These are phyloP conservation scores for Umbelopsis vinacea DNA, from an alignment of 192 early-diverging fungal genomes.

Conservation along the genomic window DNA sequence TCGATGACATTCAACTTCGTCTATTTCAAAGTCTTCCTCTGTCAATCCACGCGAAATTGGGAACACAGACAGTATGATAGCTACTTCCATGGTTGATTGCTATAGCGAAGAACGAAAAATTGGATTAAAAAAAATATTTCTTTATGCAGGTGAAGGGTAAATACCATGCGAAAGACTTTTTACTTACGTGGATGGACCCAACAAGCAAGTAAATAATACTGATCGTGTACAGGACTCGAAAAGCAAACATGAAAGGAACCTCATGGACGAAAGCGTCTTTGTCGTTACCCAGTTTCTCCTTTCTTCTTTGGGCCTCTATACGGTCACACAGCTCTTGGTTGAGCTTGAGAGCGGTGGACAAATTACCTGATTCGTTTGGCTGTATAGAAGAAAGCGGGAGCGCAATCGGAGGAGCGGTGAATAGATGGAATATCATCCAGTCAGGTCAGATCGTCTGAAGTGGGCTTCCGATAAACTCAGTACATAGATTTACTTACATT, in stretches of 20 bases:
- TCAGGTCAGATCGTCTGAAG: too few relatives aligned
- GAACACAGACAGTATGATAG: slow-evolving; percentile 24
- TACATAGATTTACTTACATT: slow-evolving; percentile 24
- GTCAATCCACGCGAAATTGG: slow-evolving; percentile 8
- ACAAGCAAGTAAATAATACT: slow-evolving; percentile 7
- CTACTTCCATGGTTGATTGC: slow-evolving; percentile 19
- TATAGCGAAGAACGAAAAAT: background rate
- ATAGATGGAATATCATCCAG: too few relatives aligned
- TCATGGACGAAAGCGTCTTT: slow-evolving; percentile 18
- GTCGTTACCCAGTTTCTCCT: slow-evolving; percentile 2
- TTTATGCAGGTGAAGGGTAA: too few relatives aligned
- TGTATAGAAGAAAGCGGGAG: background rate
- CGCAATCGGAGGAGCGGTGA: too few relatives aligned
- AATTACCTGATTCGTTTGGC: slow-evolving; percentile 1
- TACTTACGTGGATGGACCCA: background rate
- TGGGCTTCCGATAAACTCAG: background rate
- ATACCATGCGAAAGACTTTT: background rate
- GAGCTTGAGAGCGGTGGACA: background rate
- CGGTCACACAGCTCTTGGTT: slow-evolving; percentile 11
- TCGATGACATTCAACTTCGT: slow-evolving; percentile 14
- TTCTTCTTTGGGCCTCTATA: slow-evolving; percentile 9
- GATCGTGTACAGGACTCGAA: slow-evolving; percentile 13
- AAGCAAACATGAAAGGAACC: slow-evolving; percentile 14
- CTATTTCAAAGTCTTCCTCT: slow-evolving; percentile 25
- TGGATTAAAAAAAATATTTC: too few relatives aligned